phyloP scores from a whole-genome alignment of 1,139 yeast species.

The Saccharomyces hybrid region DNA sequence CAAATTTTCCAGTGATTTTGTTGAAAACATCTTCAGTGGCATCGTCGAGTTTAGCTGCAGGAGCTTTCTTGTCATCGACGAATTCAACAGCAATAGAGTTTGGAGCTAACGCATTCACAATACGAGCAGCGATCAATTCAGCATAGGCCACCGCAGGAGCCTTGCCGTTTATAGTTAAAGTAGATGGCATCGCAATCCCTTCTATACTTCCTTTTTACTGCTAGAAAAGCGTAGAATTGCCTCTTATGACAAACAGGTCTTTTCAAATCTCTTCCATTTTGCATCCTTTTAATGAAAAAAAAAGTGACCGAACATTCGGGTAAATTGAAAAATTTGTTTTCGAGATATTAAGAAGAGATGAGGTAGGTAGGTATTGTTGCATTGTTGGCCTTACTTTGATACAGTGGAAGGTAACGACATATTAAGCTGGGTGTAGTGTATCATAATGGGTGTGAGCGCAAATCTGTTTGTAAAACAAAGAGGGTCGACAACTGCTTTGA shows the following conservation, averaged over 20 bases:
- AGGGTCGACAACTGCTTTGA: slow-evolving; percentile 26
- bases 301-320: neutral
- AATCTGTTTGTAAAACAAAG: slow-evolving; percentile 23
- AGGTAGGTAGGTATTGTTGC: neutral
- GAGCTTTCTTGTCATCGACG: slow-evolving; percentile 54
- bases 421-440: neutral
- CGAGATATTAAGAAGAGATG: neutral
- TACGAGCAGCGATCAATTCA: slow-evolving; percentile 69
- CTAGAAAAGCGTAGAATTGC: neutral
- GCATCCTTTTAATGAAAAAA: neutral
- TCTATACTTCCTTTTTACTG: neutral
- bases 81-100: slow-evolving; percentile 53
- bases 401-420: neutral
- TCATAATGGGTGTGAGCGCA: slow-evolving; percentile 18
- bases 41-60: slow-evolving; percentile 33
- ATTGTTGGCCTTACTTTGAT: neutral
- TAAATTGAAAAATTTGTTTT: neutral
- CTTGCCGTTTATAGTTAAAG: slow-evolving; percentile 71
- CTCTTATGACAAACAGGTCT: neutral
- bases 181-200: slow-evolving; percentile 18
- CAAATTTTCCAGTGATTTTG: slow-evolving; percentile 41
- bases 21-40: slow-evolving; percentile 37
- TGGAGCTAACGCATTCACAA: slow-evolving; percentile 51
- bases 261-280: neutral
- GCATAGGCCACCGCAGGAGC: slow-evolving; percentile 78